These are phyloP conservation scores for Fusarium subglutinans DNA, from an alignment of 2,329 filamentous ascomycete species.

Conservation along the genomic window DNA sequence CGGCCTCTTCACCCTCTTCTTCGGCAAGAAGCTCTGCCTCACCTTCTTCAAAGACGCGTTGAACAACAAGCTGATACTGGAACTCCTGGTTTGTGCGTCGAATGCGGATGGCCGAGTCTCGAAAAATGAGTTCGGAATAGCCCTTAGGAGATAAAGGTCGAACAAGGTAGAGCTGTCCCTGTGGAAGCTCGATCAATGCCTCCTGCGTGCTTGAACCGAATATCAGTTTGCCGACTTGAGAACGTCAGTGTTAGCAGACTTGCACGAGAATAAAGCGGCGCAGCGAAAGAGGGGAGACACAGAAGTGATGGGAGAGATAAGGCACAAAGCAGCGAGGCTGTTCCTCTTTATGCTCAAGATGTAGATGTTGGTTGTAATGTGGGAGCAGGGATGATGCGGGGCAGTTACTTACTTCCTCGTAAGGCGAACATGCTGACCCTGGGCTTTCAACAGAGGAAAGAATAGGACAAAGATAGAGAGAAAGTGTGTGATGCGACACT, in stretches of 20 bases:
- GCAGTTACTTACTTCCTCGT: conserved; percentile 49
- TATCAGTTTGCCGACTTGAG: conserved; percentile 85
- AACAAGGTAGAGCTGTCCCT: conserved; percentile 97
- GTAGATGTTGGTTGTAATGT: conserved; percentile 17
- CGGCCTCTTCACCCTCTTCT: conserved; percentile 85
- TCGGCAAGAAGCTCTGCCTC: conserved; percentile 92
- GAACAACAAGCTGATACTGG: conserved; percentile 96
- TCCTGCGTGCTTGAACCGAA: conserved; percentile 90
- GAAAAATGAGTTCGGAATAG: conserved; percentile 98
- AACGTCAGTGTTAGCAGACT: conserved; percentile 18
- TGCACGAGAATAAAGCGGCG: not conserved
- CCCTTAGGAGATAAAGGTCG: conserved; percentile 95
- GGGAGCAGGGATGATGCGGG: conserved; percentile 33
- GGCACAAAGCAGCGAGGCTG: conserved; percentile 2
- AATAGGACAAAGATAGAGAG: not conserved
- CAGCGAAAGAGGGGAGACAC: not conserved
- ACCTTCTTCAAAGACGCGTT: conserved; percentile 96
- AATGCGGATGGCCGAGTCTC: conserved; percentile 92
- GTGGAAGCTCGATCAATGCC: conserved; percentile 90
- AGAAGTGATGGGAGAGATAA: not conserved
- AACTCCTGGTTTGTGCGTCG: conserved; percentile 93
- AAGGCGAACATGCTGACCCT: conserved; percentile 51
- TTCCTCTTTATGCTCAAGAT: conserved; percentile 11
- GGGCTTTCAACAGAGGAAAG: conserved; percentile 9
- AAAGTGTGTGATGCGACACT: not conserved